A percentile compares a stretch with the other conserved stretches of the same genome.
phyloP scores from a whole-genome alignment of 2,329 filamentous ascomycete species.

The Diaporthe ampelina region DNA sequence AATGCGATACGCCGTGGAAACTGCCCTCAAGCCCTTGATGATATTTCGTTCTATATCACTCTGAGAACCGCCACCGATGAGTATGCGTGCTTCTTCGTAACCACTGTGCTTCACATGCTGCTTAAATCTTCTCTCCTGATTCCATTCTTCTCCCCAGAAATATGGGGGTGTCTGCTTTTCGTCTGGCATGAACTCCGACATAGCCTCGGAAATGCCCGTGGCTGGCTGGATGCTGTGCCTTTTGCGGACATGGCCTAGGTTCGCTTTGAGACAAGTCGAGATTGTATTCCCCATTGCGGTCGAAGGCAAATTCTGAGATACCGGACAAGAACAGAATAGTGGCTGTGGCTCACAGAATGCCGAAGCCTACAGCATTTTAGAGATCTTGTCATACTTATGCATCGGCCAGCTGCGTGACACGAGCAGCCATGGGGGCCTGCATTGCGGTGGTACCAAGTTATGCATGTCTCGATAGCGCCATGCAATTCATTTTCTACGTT shows the following conservation, averaged over 20 bases:
- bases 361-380: neutral
- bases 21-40: neutral
- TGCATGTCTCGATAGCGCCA: constrained; percentile 24
- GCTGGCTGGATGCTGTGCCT: constrained; percentile 23
- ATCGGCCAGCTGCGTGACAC: neutral
- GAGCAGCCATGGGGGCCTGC: neutral
- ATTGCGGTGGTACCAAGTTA: constrained; percentile 19
- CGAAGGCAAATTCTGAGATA: neutral
- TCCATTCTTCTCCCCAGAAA: constrained; percentile 31
- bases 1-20: neutral
- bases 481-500: constrained; percentile 31
- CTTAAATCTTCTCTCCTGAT: constrained; percentile 15
- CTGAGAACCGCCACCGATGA: constrained; percentile 1
- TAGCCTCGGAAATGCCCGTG: constrained; percentile 14
- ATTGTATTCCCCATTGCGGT: constrained; percentile 9
- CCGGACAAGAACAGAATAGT: neutral
- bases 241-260: neutral
- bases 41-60: constrained; percentile 14
- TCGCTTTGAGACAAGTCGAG: constrained; percentile 18
- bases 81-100: constrained; percentile 29
- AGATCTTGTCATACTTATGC: constrained; percentile 28
- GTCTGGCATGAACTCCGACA: constrained; percentile 12
- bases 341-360: neutral
- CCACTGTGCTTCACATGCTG: constrained; percentile 24
- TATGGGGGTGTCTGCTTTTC: constrained; percentile 1